Percentiles rank a stretch among this genome's conserved stretches.
phyloP scores from a whole-genome alignment of 177 flowering plant species.

The Vitis hybrid region DNA sequence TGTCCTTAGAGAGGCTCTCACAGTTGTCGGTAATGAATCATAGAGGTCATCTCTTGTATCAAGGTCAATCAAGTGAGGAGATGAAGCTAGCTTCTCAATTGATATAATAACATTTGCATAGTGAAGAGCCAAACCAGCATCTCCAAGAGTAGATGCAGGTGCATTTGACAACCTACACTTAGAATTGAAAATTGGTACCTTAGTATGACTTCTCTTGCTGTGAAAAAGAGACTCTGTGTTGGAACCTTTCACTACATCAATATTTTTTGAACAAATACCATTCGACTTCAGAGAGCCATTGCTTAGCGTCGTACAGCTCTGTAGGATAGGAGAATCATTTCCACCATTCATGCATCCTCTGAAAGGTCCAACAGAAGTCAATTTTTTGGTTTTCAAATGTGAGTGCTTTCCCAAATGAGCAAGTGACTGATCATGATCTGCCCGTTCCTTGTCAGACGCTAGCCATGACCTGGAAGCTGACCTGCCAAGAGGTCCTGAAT shows the following conservation, averaged over 20 bases:
- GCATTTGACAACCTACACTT: conserved; percentile 32
- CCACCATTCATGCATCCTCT: conserved; percentile 61
- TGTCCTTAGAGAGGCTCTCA: conserved; percentile 52
- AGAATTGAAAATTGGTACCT: conserved; percentile 28
- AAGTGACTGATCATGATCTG: conserved; percentile 18
- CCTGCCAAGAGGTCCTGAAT: conserved; percentile 46
- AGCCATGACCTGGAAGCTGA: conserved; percentile 33
- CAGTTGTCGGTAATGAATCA: conserved; percentile 61
- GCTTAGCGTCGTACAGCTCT: conserved; percentile 31
- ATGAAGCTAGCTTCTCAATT: conserved; percentile 73
- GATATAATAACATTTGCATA: conserved; percentile 74
- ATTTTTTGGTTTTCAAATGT: conserved; percentile 33
- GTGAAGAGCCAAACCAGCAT: conserved; percentile 68
- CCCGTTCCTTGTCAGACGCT: conserved; percentile 19
- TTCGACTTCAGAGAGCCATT: conserved; percentile 32
- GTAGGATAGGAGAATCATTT: conserved; percentile 43
- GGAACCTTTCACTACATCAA: conserved; percentile 12
- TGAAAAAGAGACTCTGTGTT: conserved; percentile 11
- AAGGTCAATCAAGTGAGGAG: conserved; percentile 63
- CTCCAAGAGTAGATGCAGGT: conserved; percentile 71
- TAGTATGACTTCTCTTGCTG: conserved; percentile 17
- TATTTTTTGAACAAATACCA: conserved; percentile 24
- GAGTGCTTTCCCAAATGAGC: conserved; percentile 20
- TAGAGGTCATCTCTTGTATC: conserved; percentile 86
- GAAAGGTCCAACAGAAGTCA: conserved; percentile 46